Conservation (phyloP, 2,329 filamentous ascomycete genomes). For the Fusarium zealandicum region DNA sequence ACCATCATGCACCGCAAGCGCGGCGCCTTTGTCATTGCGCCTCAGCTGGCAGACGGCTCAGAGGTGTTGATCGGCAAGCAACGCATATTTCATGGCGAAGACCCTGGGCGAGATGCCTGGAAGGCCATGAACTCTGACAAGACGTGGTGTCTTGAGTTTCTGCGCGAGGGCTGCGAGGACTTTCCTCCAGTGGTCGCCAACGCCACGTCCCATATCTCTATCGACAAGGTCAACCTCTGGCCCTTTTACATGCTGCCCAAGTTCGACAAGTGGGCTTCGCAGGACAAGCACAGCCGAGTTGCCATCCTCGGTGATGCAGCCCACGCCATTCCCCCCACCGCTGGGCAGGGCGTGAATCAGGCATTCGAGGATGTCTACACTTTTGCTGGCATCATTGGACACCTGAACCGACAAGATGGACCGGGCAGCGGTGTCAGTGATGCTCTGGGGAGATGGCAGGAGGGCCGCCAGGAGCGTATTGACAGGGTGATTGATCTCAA, state of each 20-base stretch:
- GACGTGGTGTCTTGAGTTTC: slow-evolving; percentile 44
- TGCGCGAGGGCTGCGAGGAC: slow-evolving; percentile 45
- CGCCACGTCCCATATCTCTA: slow-evolving; percentile 43
- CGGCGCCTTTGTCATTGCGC: slow-evolving; percentile 60
- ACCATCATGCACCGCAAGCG: slow-evolving; percentile 51
- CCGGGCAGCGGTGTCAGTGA: slow-evolving; percentile 1
- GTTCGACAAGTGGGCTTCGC: slow-evolving; percentile 54
- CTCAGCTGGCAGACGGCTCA: slow-evolving; percentile 56
- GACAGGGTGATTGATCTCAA: slow-evolving; percentile 58
- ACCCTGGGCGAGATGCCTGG: slow-evolving; percentile 53
- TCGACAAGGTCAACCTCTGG: slow-evolving; percentile 54
- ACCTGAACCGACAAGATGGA: slow-evolving; percentile 41
- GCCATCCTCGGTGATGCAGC: slow-evolving; percentile 58
- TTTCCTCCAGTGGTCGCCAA: slow-evolving; percentile 49
- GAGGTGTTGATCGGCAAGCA: slow-evolving; percentile 59
- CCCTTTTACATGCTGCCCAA: slow-evolving; percentile 58
- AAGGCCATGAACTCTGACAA: slow-evolving; percentile 51
- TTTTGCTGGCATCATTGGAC: slow-evolving; percentile 49
- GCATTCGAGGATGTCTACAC: slow-evolving; percentile 59
- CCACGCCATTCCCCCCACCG: slow-evolving; percentile 56
- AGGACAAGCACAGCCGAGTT: slow-evolving; percentile 42
- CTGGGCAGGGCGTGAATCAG: slow-evolving; percentile 56
- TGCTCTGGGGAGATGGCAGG: slow-evolving; percentile 51
- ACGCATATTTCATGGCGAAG: slow-evolving; percentile 42
- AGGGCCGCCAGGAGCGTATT: slow-evolving; percentile 55